Base-by-base conservation (phyloP, 148 eudicot genomes). In the Rheum nobile region DNA sequence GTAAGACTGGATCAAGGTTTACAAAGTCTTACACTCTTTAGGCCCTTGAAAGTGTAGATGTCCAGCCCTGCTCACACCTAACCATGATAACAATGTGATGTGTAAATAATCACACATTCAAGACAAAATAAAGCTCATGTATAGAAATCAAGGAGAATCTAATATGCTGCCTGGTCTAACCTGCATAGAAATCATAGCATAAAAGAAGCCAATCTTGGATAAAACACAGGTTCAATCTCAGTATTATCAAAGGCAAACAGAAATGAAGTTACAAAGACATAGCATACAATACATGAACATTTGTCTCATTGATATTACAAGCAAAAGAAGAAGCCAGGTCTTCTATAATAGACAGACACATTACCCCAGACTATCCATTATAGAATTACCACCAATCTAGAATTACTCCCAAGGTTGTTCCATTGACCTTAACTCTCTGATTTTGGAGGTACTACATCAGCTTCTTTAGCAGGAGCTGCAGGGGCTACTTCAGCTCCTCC, bases 401-500 rank as follows among this genome's bases (percentile, higher is more conserved):
- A 37, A n/a, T n/a, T n/a, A n/a, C n/a, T n/a, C n/a, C n/a, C n/a
- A n/a, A n/a, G n/a, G n/a, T n/a, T n/a, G n/a, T n/a, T n/a, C n/a
- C n/a, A n/a, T n/a, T n/a, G n/a, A n/a, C n/a, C n/a, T 8, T 41
- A 41, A 41, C 70, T 32, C 38, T 65, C 39, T 1, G n/a, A 32
- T 32, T 65, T 65, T 29, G 39, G 11, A 31, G 69, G 17, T 16
- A 65, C 70, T 31, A 6, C 70, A 65, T 65, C 70, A 65, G 70
- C 17, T 41, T 65, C 41, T 11, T 43, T 21, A 26, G 73, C 55
- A 2, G 75, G 26, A 3, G 72, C 79, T 6, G 81, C 80, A 1
- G 77, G 77, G 1, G 83, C 79, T 8, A 70, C 77, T 74, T 48
- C 77, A 47, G 71, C 74, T 12, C 72, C 74, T 13, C 80, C 78